Evolutionary conservation across 345 rosid species (phyloP).

Genomic region (Euclidium syriacum): DNA sequence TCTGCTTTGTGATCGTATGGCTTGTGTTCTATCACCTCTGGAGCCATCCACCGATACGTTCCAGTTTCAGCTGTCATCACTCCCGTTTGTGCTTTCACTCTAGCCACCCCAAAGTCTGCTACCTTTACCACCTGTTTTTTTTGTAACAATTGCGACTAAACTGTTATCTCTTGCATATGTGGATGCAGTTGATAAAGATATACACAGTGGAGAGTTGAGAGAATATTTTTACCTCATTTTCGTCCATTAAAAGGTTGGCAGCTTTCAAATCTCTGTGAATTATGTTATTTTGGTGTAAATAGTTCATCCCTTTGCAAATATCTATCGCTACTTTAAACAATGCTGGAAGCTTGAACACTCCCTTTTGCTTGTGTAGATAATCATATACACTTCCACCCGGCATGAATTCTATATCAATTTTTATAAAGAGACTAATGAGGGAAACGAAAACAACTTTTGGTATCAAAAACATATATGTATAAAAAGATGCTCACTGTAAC

Average conservation of each 20-base stretch:
- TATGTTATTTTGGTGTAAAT: constrained; percentile 90
- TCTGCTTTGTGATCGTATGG: constrained; percentile 99
- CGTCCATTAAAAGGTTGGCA: constrained; percentile 97
- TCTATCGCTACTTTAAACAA: constrained; percentile 86
- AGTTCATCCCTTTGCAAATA: constrained; percentile 96
- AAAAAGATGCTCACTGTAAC: constrained; percentile 4
- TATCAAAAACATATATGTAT: background rate
- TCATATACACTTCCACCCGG: constrained; percentile 98
- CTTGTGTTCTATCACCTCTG: constrained; percentile 98
- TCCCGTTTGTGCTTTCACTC: constrained; percentile 86
- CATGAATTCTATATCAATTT: constrained; percentile 65
- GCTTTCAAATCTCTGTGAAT: constrained; percentile 97
- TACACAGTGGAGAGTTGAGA: background rate
- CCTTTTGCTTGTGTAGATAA: constrained; percentile 90
- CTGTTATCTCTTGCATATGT: too few relatives aligned
- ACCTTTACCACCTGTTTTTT: constrained; percentile 96
- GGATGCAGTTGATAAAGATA: too few relatives aligned
- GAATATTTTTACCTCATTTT: constrained; percentile 78
- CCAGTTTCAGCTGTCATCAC: constrained; percentile 99
- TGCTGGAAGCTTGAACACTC: constrained; percentile 86
- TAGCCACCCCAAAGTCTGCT: constrained; percentile 98
- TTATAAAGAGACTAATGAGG: background rate
- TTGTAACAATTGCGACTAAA: too few relatives aligned
- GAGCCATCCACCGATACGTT: constrained; percentile 99
- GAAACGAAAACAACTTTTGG: constrained; percentile 13